phyloP scores from a whole-genome alignment of 2,329 filamentous ascomycete species.

The Exutisphaerella laricina region DNA sequence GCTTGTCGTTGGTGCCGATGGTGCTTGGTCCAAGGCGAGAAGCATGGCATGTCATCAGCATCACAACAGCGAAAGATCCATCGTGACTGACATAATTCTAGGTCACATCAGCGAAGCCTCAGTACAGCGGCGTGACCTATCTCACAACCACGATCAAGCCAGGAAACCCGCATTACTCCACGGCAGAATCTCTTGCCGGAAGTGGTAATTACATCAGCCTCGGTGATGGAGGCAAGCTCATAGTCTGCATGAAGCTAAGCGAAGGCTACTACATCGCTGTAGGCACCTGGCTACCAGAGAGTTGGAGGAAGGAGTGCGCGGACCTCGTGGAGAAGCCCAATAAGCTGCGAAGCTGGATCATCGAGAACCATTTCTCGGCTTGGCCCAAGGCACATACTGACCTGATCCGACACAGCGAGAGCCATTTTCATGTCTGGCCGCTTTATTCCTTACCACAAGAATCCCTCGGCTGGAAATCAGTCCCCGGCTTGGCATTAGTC shows the following conservation, averaged over 20 bases:
- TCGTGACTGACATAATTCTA: too few species aligned
- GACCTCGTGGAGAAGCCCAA: slow-evolving; percentile 29
- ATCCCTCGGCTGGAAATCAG: slow-evolving; percentile 42
- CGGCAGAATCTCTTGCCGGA: slow-evolving; percentile 24
- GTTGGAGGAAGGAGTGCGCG: slow-evolving; percentile 13
- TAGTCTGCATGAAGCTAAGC: slow-evolving; percentile 18
- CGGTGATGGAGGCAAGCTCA: slow-evolving; percentile 18
- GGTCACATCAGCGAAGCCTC: slow-evolving; percentile 33
- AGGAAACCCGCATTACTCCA: slow-evolving; percentile 28
- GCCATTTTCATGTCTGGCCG: slow-evolving; percentile 36
- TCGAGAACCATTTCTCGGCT: slow-evolving; percentile 38
- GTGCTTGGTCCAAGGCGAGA: slow-evolving; percentile 41
- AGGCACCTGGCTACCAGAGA: slow-evolving; percentile 19
- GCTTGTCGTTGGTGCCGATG: slow-evolving; percentile 47
- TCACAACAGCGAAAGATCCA: too few species aligned
- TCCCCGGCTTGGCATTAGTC: slow-evolving; percentile 48
- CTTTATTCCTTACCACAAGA: slow-evolving; percentile 52
- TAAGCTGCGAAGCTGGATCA: slow-evolving; percentile 35
- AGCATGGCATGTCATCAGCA: slow-evolving; percentile 29
- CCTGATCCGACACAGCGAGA: slow-evolving; percentile 40
- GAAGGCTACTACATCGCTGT: slow-evolving; percentile 22
- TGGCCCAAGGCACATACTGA: slow-evolving; percentile 43
- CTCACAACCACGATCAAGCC: slow-evolving; percentile 27
- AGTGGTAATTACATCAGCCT: slow-evolving; percentile 28
- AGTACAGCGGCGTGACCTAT: slow-evolving; percentile 34